Conservation (phyloP, 805 yeast species). For the Ogataea pilisensis region DNA sequence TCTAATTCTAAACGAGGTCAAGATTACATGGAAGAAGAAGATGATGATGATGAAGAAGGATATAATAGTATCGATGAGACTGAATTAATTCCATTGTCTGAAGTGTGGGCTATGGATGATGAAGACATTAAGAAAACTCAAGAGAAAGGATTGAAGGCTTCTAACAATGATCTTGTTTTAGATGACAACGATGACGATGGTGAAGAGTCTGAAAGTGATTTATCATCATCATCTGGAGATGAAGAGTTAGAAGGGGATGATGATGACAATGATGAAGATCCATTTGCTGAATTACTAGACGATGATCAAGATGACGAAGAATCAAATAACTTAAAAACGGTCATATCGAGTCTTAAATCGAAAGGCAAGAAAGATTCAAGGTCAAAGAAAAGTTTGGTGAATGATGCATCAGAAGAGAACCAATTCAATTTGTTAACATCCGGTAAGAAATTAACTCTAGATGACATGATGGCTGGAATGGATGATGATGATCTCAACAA, state of each 20-base stretch:
- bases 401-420: conserved; percentile 55
- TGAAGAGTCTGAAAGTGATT: conserved; percentile 21
- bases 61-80: conserved; percentile 74
- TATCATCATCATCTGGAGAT: conserved; percentile 15
- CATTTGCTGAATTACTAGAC: conserved; percentile 25
- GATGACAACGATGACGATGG: conserved; percentile 26
- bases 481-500: conserved; percentile 39
- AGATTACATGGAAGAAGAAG: conserved; percentile 2
- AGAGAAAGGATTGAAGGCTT: conserved; percentile 16
- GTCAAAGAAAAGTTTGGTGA: conserved; percentile 44
- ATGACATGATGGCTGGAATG: conserved; percentile 71
- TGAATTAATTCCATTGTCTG: conserved; percentile 74
- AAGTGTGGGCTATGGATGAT: conserved; percentile 84
- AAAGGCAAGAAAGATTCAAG: conserved; percentile 34
- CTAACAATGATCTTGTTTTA: conserved; percentile 27
- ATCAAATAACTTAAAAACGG: conserved; percentile 49
- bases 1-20: background rate
- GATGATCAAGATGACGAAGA: conserved; percentile 40
- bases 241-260: conserved; percentile 24
- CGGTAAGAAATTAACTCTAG: conserved; percentile 55
- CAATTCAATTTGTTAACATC: conserved; percentile 65
- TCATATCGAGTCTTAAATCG: conserved; percentile 37
- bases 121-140: conserved; percentile 34
- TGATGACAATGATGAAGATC: conserved; percentile 21
- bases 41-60: conserved; percentile 45